phyloP scores from a whole-genome alignment of 2,329 filamentous ascomycete genomes.

The Hawksworthiomyces lignivorus region DNA sequence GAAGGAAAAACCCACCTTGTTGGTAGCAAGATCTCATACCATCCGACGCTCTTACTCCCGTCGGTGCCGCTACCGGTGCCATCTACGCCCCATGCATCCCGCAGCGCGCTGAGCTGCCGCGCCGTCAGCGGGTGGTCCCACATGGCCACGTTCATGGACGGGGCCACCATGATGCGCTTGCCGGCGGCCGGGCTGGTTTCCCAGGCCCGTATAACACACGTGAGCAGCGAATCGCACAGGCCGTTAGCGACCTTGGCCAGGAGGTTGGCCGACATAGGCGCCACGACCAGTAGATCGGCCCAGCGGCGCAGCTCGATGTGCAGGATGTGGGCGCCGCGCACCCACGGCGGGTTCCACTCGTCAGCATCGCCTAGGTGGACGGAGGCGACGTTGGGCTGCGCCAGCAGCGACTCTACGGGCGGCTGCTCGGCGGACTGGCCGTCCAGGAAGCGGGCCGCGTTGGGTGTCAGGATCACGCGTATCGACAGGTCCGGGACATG shows the following conservation, averaged over 20 bases:
- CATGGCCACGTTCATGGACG: conserved; percentile 82
- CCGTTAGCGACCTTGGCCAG: conserved; percentile 78
- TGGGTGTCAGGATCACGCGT: conserved; percentile 71
- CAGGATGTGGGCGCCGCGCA: conserved; percentile 67
- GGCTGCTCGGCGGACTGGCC: conserved; percentile 76
- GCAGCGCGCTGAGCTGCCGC: conserved; percentile 61
- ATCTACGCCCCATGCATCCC: conserved; percentile 62
- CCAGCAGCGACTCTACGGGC: conserved; percentile 47
- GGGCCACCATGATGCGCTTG: conserved; percentile 65
- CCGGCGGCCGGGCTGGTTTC: conserved; percentile 58
- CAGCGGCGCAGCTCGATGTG: conserved; percentile 80
- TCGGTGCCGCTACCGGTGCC: background rate
- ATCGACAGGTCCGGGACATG: conserved; percentile 56
- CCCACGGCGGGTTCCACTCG: conserved; percentile 69
- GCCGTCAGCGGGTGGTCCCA: conserved; percentile 77
- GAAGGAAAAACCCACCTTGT: conserved; percentile 35
- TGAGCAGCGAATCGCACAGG: conserved; percentile 68
- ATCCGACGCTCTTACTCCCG: conserved; percentile 32
- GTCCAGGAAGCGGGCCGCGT: conserved; percentile 66
- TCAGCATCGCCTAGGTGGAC: conserved; percentile 82
- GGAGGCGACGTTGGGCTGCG: conserved; percentile 65
- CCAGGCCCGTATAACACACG: conserved; percentile 75
- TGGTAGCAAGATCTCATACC: conserved; percentile 67
- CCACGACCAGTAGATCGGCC: conserved; percentile 74
- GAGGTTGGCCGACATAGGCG: conserved; percentile 75